Evolutionary conservation across 2,329 filamentous ascomycete genomes (phyloP), one percentile per base, ranked within the genome.

Genomic region (Aureobasidium musti): DNA sequence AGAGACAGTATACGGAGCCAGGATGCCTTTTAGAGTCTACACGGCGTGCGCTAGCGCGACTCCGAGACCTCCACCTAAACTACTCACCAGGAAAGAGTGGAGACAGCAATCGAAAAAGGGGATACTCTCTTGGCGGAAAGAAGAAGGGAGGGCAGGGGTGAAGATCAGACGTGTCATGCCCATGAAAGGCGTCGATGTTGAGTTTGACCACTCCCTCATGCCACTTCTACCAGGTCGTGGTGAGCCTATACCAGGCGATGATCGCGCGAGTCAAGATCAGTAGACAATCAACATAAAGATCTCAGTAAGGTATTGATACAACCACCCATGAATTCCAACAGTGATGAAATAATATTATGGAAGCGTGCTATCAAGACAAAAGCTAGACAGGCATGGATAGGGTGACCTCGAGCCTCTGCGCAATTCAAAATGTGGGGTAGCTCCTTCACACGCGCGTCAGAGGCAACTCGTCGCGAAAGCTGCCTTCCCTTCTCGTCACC

Each of bases 401-500:
- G 52, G 52, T 54, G 6, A 23, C 49, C 49, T 21, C 28, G 3
- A 23, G 28, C 49, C 17, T 30, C n/a, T n/a, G n/a, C n/a, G n/a
- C n/a, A n/a, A n/a, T n/a, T 41, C 8, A 30, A 41, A 57, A 33
- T 60, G 56, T 60, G 56, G 56, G 56, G 56, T 28, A 57, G 53
- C 53, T 59, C 56, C 47, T 47, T 39, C 33, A 54, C 35, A 57
- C n/a, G 37, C 21, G 37, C 53, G 53, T 43, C 56, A 45, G 17
- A 45, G 56, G 56, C 56, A 45, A 47, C 39, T 45, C 26, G 26
- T 49, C 45, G 23, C 45, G 45, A 49, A 14, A 28, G 23, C 45
- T 49, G 45, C 45, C 45, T 49, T 28, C 45, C 45, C 23, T 19
- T 33, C 17, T 41, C 43, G 30, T 61, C 57, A 61, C 43, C 43